Evolutionary conservation across 192 early-diverging fungal species (phyloP).

Genomic region (Phycomyces blakesleeanus): DNA sequence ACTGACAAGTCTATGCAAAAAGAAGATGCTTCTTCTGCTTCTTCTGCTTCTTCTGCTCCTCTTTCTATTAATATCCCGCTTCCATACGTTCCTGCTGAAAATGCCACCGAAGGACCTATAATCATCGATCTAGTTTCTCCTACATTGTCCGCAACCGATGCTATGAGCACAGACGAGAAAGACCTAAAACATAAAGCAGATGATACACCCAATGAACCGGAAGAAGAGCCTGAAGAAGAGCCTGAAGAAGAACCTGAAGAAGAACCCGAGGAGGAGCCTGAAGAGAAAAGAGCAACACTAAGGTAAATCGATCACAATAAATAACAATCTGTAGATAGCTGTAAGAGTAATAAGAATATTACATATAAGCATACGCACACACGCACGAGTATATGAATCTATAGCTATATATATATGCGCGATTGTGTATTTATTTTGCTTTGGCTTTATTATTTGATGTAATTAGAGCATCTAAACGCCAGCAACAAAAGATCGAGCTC

Average conservation of each 20-base stretch:
- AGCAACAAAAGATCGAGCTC: conserved; percentile 28
- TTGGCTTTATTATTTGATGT: not conserved
- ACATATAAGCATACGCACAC: too few relatives aligned
- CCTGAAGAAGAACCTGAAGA: conserved; percentile 1
- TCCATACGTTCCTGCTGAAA: not conserved
- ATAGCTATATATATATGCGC: too few relatives aligned
- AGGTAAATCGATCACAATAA: too few relatives aligned
- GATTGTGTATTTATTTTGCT: too few relatives aligned
- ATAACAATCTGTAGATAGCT: too few relatives aligned
- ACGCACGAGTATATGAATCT: too few relatives aligned
- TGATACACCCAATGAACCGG: too few relatives aligned
- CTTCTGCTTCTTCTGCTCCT: not conserved
- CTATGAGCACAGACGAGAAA: not conserved
- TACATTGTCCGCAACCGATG: not conserved
- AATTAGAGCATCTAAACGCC: conserved; percentile 34
- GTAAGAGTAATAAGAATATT: too few relatives aligned
- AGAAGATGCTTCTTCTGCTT: not conserved
- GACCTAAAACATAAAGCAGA: not conserved
- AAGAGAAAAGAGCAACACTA: conserved; percentile 29
- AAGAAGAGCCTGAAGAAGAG: not conserved
- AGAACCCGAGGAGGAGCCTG: conserved; percentile 19
- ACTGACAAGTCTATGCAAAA: not conserved
- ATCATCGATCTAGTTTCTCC: not conserved
- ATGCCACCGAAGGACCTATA: not conserved
- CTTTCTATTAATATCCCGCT: too few relatives aligned